A percentile compares a stretch with the other conserved stretches of the same genome.
phyloP scores from a whole-genome alignment of 108 stramenopile genomes.

The Pseudonitzschia delicatissima region DNA sequence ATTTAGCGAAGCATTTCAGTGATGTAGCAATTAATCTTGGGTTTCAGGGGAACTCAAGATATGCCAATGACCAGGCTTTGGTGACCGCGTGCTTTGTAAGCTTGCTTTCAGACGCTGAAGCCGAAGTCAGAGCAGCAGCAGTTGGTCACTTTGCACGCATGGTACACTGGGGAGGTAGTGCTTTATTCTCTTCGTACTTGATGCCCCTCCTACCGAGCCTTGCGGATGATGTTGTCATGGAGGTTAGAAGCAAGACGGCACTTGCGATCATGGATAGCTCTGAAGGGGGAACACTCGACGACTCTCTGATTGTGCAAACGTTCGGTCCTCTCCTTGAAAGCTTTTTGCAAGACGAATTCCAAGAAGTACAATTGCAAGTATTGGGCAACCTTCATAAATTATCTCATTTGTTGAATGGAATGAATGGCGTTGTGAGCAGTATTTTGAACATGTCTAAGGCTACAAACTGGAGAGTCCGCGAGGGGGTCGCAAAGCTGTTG shows the following conservation, averaged over 20 bases:
- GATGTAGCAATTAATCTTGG: slow-evolving; percentile 73
- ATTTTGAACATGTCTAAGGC: slow-evolving; percentile 81
- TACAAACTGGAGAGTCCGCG: slow-evolving; percentile 85
- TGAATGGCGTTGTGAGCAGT: slow-evolving; percentile 77
- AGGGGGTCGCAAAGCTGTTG: slow-evolving; percentile 71
- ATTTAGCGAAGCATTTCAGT: slow-evolving; percentile 79
- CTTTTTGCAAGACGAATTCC: slow-evolving; percentile 87
- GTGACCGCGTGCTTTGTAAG: slow-evolving; percentile 70
- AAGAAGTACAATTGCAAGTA: slow-evolving; percentile 88
- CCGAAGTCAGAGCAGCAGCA: slow-evolving; percentile 93
- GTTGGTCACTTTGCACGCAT: slow-evolving; percentile 83
- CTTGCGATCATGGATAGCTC: slow-evolving; percentile 80
- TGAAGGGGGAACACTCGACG: slow-evolving; percentile 65
- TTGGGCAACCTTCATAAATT: slow-evolving; percentile 79
- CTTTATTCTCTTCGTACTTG: slow-evolving; percentile 67
- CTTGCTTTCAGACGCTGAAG: slow-evolving; percentile 87
- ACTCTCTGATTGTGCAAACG: slow-evolving; percentile 70
- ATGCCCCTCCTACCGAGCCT: slow-evolving; percentile 60
- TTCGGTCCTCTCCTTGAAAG: slow-evolving; percentile 79
- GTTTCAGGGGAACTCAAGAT: slow-evolving; percentile 35
- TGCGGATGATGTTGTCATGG: slow-evolving; percentile 68
- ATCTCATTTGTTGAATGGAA: slow-evolving; percentile 69
- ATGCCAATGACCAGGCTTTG: slow-evolving; percentile 34
- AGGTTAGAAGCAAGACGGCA: slow-evolving; percentile 55
- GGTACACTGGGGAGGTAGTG: slow-evolving; percentile 75